Conservation (phyloP, 2,329 filamentous ascomycete species). For the Neoascochyta sp. region DNA sequence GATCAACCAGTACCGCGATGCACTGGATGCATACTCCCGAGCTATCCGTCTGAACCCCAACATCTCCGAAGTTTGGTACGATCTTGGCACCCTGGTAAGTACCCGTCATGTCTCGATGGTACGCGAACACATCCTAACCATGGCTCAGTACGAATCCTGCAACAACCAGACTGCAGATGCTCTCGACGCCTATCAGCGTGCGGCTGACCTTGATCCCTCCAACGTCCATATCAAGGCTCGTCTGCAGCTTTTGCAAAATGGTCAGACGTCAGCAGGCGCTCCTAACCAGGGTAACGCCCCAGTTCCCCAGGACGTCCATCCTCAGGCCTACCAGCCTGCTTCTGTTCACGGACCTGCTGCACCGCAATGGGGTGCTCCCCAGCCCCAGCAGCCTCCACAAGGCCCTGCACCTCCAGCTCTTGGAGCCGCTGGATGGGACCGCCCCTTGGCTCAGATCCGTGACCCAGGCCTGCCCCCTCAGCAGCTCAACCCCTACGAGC, state of each 20-base stretch:
- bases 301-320: constrained; percentile 93
- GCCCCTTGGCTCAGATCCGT: constrained; percentile 70
- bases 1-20: constrained; percentile 98
- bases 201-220: constrained; percentile 85
- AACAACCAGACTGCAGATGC: constrained; percentile 98
- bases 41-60: constrained; percentile 96
- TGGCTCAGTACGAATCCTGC: constrained; percentile 82
- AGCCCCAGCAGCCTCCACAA: constrained; percentile 59
- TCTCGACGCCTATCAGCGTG: constrained; percentile 89
- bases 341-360: constrained; percentile 79
- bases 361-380: constrained; percentile 83
- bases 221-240: constrained; percentile 97
- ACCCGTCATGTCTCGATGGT: constrained; percentile 11
- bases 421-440: constrained; percentile 56
- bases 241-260: constrained; percentile 80
- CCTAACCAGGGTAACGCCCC: constrained; percentile 71
- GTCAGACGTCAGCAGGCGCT: constrained; percentile 65
- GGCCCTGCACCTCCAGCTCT: constrained; percentile 60
- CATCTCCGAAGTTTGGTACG: constrained; percentile 99
- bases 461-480: constrained; percentile 61
- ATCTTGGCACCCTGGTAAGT: constrained; percentile 88
- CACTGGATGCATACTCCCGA: constrained; percentile 92
- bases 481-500: constrained; percentile 77
- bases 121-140: constrained; percentile 21
- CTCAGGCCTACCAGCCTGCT: constrained; percentile 83